A percentile compares a stretch with the other conserved stretches of the same genome.
Conservation (phyloP, 345 rosid species). For the Eucalyptus tenuipes region DNA sequence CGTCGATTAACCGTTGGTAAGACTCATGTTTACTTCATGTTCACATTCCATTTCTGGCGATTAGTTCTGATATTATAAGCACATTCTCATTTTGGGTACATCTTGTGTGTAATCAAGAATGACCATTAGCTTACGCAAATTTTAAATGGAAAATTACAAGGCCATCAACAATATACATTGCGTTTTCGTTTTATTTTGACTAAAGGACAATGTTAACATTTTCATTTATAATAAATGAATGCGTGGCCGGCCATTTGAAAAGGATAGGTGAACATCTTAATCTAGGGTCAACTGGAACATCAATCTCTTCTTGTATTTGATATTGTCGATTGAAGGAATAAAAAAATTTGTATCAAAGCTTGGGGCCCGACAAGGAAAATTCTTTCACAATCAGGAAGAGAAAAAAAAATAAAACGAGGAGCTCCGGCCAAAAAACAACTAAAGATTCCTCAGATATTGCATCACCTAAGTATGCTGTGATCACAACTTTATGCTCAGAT, state of each 20-base stretch:
- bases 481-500: not conserved
- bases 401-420: not conserved
- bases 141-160: not conserved
- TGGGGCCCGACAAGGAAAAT: not conserved
- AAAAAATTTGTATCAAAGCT: not conserved
- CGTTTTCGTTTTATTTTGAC: not conserved
- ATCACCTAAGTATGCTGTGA: not conserved
- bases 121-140: not conserved
- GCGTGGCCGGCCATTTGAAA: not conserved
- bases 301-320: not conserved
- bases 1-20: not conserved
- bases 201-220: not conserved
- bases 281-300: not conserved
- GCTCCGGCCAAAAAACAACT: not conserved
- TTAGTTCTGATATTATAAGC: not conserved
- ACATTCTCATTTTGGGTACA: not conserved
- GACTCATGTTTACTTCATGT: not conserved
- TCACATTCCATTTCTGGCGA: not conserved
- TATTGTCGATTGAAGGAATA: not conserved
- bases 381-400: not conserved
- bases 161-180: not conserved
- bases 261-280: not conserved
- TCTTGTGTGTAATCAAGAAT: not conserved
- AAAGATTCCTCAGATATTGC: not conserved
- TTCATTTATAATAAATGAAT: not conserved